These are phyloP conservation scores for Cutaneotrichosporon mucoides DNA, from an alignment of 1,284 basidiomycete genomes.

Conservation along the genomic window DNA sequence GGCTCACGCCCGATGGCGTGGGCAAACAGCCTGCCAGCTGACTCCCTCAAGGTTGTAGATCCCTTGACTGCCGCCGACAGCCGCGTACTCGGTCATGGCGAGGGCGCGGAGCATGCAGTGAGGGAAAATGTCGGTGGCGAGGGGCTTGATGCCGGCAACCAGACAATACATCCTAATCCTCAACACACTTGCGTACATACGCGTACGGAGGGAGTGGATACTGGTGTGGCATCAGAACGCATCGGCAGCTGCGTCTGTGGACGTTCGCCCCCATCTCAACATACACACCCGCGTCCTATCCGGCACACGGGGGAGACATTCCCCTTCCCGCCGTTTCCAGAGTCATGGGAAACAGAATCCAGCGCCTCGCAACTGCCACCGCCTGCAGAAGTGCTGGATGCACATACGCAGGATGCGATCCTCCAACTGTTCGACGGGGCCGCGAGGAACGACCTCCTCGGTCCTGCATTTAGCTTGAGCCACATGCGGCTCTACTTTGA, in stretches of 20 bases:
- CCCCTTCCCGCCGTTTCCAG: background rate
- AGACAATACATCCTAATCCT: no score
- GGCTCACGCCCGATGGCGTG: background rate
- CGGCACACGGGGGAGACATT: background rate
- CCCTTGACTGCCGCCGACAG: no score
- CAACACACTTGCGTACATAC: no score
- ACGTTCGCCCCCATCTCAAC: background rate
- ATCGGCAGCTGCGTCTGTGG: background rate
- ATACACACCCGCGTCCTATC: slow-evolving; percentile 1
- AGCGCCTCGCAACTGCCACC: background rate
- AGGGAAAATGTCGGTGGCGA: no score
- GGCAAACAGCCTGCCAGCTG: background rate
- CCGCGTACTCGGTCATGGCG: no score
- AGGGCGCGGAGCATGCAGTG: no score
- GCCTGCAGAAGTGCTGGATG: background rate
- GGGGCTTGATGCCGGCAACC: no score
- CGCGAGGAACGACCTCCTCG: slow-evolving; percentile 5
- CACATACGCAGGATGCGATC: background rate
- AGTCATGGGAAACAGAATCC: background rate
- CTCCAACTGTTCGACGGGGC: slow-evolving; percentile 7
- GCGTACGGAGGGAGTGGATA: no score
- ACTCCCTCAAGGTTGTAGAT: background rate
- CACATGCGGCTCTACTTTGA: slow-evolving; percentile 30
- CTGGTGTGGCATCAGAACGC: no score
- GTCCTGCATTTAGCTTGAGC: slow-evolving; percentile 2